Conservation (phyloP, 371 early-diverging fungal species). For the Catenaria anguillulae region DNA sequence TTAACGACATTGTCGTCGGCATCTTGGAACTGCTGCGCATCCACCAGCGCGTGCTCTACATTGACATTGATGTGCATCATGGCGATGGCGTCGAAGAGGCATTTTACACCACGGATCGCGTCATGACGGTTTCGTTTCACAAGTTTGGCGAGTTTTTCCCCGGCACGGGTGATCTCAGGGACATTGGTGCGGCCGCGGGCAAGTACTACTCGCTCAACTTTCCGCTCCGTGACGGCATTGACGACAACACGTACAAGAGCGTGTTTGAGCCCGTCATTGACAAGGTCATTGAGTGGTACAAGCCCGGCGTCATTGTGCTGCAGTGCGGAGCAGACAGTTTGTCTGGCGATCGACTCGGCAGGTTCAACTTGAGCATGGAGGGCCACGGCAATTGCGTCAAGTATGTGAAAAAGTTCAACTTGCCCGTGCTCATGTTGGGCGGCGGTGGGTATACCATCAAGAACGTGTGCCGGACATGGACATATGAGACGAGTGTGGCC, state of each 20-base stretch:
- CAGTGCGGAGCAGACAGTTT: slow-evolving; percentile 99
- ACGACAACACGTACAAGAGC: slow-evolving; percentile 42
- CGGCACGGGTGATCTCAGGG: slow-evolving; percentile 42
- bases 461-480: slow-evolving; percentile 96
- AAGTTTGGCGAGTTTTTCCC: slow-evolving; percentile 66
- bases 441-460: slow-evolving; percentile 99
- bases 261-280: slow-evolving; percentile 52
- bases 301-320: slow-evolving; percentile 90
- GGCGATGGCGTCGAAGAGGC: slow-evolving; percentile 67
- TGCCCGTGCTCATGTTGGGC: slow-evolving; percentile 91
- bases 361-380: slow-evolving; percentile 92
- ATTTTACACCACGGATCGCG: slow-evolving; percentile 54
- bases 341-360: slow-evolving; percentile 96
- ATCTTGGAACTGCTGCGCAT: slow-evolving; percentile 86
- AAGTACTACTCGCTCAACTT: slow-evolving; percentile 47
- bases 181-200: slow-evolving; percentile 33
- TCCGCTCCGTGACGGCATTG: slow-evolving; percentile 50
- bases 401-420: slow-evolving; percentile 78
- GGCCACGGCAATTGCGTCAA: slow-evolving; percentile 86
- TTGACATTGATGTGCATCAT: slow-evolving; percentile 70
- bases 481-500: slow-evolving; percentile 91
- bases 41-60: slow-evolving; percentile 92
- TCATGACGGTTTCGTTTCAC: slow-evolving; percentile 59
- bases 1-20: slow-evolving; percentile 96
- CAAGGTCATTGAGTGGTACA: slow-evolving; percentile 82